A percentile compares a stretch with the other conserved stretches of the same genome.
Evolutionary conservation across 73 alveolate species (phyloP).

Genomic region (Paramecium tetraurelia): DNA sequence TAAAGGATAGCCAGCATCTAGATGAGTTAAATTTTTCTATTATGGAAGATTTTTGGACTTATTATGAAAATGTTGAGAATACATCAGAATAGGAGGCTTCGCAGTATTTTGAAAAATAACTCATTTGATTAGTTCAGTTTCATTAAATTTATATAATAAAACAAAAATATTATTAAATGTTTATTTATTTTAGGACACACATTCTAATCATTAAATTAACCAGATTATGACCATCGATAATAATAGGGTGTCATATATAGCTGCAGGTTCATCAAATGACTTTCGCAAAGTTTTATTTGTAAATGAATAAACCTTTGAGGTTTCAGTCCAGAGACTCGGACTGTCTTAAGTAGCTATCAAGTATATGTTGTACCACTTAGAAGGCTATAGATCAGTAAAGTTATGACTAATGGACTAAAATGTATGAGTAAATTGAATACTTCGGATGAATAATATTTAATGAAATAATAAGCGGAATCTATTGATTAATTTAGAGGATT

Average conservation of each 20-base stretch:
- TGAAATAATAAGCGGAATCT: neutral
- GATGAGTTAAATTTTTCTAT: neutral
- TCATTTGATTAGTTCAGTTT: neutral
- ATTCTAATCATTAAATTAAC: neutral
- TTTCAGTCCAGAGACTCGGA: conserved; percentile 32
- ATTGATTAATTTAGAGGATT: conserved; percentile 20
- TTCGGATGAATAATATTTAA: neutral
- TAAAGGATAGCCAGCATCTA: neutral
- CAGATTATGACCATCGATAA: neutral
- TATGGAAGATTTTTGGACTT: neutral
- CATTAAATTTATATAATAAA: neutral
- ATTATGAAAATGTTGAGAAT: neutral
- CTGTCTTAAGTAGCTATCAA: conserved; percentile 8
- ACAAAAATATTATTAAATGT: neutral
- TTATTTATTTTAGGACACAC: neutral
- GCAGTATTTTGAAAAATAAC: neutral
- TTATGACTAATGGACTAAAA: neutral
- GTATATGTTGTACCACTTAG: conserved; percentile 27
- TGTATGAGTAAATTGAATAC: neutral
- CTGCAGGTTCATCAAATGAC: conserved; percentile 13
- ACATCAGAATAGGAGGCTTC: neutral
- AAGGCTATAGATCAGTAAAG: neutral
- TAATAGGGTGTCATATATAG: neutral
- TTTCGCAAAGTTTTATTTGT: neutral
- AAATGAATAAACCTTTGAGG: neutral